Conservation (phyloP, 805 yeast genomes). For the Sungouiozyma ichnusensis region DNA sequence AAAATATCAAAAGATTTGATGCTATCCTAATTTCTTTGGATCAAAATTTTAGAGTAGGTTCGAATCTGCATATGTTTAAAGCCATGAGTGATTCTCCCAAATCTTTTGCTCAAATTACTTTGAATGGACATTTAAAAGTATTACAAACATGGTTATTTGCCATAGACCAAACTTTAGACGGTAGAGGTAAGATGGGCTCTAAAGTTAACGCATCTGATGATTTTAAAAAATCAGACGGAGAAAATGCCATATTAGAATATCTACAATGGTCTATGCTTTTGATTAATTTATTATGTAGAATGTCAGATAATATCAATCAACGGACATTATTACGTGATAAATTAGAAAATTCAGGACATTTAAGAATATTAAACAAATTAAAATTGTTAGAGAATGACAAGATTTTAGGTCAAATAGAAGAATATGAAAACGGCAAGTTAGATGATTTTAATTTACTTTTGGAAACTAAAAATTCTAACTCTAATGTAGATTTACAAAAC, state of each 20-base stretch:
- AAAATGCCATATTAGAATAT: conserved; percentile 32
- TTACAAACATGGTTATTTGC: conserved; percentile 63
- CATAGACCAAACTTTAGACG: conserved; percentile 61
- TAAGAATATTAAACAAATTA: conserved; percentile 34
- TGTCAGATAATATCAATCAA: conserved; percentile 22
- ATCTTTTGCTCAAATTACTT: conserved; percentile 11
- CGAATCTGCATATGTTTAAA: conserved; percentile 19
- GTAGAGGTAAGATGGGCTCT: conserved; percentile 84
- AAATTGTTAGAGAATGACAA: conserved; percentile 49
- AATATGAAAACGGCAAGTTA: conserved; percentile 39
- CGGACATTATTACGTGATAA: conserved; percentile 25
- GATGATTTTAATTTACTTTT: conserved; percentile 26
- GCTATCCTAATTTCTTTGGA: conserved; percentile 23
- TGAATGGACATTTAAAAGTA: conserved; percentile 23
- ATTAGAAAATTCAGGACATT: conserved; percentile 24
- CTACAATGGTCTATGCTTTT: conserved; percentile 25
- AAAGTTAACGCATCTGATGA: conserved; percentile 89
- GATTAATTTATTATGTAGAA: conserved; percentile 23
- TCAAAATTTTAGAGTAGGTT: conserved; percentile 25
- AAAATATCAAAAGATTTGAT: conserved; percentile 39
- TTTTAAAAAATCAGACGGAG: conserved; percentile 36
- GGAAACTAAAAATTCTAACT: conserved; percentile 12
- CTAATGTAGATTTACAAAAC: conserved; percentile 35
- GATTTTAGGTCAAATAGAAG: conserved; percentile 55
- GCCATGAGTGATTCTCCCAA: conserved; percentile 13